These are phyloP conservation scores for Ophiocordyceps unilateralis DNA, from an alignment of 2,329 filamentous ascomycete species.

Conservation along the genomic window DNA sequence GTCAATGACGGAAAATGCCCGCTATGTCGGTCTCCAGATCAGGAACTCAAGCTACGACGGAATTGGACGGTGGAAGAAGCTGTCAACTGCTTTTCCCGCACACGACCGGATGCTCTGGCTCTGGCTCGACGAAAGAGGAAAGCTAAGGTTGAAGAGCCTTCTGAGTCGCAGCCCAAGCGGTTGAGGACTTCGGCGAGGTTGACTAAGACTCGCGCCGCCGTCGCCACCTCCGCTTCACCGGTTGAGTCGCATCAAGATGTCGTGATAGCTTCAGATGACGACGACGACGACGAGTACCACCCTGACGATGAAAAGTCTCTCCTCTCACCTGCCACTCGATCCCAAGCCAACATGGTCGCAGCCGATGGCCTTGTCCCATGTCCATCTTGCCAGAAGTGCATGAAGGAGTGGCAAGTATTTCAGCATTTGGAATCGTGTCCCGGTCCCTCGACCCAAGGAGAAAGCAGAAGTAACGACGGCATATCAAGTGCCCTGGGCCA, in stretches of 20 bases:
- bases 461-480: not conserved
- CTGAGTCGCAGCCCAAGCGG: conserved; percentile 23
- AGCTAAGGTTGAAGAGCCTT: conserved; percentile 15
- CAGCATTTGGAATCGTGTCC: conserved; percentile 57
- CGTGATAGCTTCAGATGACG: conserved; percentile 10
- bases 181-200: conserved; percentile 33
- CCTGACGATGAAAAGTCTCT: conserved; percentile 10
- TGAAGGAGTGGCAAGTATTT: conserved; percentile 67
- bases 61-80: conserved; percentile 79
- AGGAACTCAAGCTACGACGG: conserved; percentile 67
- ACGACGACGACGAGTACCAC: conserved; percentile 14
- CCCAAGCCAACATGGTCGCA: conserved; percentile 1
- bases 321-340: not conserved
- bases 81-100: conserved; percentile 57
- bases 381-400: conserved; percentile 61
- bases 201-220: conserved; percentile 14
- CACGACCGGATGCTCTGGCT: conserved; percentile 43
- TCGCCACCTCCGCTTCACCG: conserved; percentile 7
- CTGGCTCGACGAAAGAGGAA: conserved; percentile 49
- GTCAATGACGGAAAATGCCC: conserved; percentile 77
- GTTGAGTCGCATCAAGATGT: conserved; percentile 6
- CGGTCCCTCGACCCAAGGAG: conserved; percentile 14
- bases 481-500: not conserved
- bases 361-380: conserved; percentile 69
- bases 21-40: conserved; percentile 59